Percentiles rank a stretch among this genome's conserved stretches.
Evolutionary conservation across 2,329 filamentous ascomycete genomes (phyloP).

Genomic region (Penicillium sp.): DNA sequence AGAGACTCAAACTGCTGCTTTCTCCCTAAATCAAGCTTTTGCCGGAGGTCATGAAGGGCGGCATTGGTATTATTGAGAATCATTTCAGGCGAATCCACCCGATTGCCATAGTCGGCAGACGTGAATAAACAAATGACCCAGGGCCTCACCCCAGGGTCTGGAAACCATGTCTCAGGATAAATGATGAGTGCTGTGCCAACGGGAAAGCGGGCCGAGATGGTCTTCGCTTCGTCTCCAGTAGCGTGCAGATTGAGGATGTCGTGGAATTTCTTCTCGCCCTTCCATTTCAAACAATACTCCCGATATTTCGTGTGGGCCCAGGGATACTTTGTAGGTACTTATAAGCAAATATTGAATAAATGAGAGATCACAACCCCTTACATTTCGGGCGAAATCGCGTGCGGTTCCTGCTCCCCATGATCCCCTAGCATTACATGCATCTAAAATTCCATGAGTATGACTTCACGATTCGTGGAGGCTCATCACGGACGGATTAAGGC

Average conservation of each 20-base stretch:
- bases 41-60: conserved; percentile 52
- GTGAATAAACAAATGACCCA: conserved; percentile 64
- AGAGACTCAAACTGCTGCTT: neutral
- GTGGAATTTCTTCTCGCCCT: neutral
- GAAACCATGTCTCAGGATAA: conserved; percentile 41
- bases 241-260: conserved; percentile 3
- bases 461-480: conserved; percentile 37
- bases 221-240: neutral
- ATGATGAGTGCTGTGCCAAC: conserved; percentile 56
- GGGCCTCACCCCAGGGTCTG: conserved; percentile 27
- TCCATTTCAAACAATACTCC: conserved; percentile 45
- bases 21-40: conserved; percentile 36
- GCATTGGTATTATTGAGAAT: conserved; percentile 53
- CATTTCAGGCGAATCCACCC: conserved; percentile 32
- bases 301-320: conserved; percentile 51
- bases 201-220: conserved; percentile 24
- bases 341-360: neutral
- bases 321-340: conserved; percentile 43
- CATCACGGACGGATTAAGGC: conserved; percentile 35
- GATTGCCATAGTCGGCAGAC: conserved; percentile 49
- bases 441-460: conserved; percentile 21
- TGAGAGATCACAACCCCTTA: conserved; percentile 9
- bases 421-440: conserved; percentile 61
- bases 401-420: conserved; percentile 62
- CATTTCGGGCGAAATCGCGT: conserved; percentile 46